Base-by-base conservation (phyloP, 2,329 filamentous ascomycete genomes). In the Coleophoma crateriformis region DNA sequence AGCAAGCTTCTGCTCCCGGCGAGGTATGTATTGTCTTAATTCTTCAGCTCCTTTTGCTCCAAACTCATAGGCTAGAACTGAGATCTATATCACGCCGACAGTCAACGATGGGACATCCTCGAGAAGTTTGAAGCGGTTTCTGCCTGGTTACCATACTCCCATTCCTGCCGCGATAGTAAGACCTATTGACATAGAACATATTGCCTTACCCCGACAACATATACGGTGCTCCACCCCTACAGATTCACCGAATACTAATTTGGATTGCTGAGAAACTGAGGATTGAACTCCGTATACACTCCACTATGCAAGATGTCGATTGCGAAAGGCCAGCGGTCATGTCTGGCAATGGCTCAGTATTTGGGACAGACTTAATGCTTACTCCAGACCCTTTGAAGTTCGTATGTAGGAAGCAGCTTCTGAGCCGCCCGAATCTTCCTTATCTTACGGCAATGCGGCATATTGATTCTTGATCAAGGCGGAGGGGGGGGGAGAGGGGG, bases 361-460 rank as follows among this genome's bases (percentile, higher is more conserved):
- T 49, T 51, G 42, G 3, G 65, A 40, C 68, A 49, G 66, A 70
- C 47, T 59, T 70, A 12, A 48, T 67, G 10, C 48, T 70, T 20
- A 67, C 66, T 15, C 64, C 67, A 2, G 68, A 71, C 52, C 68
- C 68, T 22, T 49, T 71, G 47, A 67, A 65, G 46, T 68, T 64
- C 32, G 55, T 68, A 17, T 64, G 68, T 13, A 61, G 71, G 33
- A 56, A 54, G 33, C 60, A 55, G 0, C 55, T 74, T n/a, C 68
- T 72, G 50, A 68, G 70, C 6, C 51, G 66, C 17, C 61, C 64
- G 22, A 71, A 75, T 49, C 72, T 72, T 5, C 75, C 75, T 1
- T 55, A 67, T 3, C 60, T 71, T 33, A 78, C 75, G 66, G 70
- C 12, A 58, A 59, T 15, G 68, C 67, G 1, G 71, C 71, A 2